Conservation (phyloP, 192 early-diverging fungal genomes). For the Coemansia sp. region DNA sequence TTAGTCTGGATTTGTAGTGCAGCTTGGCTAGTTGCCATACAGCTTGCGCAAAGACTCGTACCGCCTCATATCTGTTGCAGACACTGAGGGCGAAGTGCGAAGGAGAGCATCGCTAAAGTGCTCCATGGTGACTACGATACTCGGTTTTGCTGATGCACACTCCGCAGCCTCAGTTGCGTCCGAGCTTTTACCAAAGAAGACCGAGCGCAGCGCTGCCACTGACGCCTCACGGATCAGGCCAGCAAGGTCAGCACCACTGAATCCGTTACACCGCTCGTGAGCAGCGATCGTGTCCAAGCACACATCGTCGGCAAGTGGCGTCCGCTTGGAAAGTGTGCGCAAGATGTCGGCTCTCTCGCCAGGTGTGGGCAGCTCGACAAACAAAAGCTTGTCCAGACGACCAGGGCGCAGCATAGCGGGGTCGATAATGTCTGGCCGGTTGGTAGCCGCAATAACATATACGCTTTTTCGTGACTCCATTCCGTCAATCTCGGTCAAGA, state of each 20-base stretch:
- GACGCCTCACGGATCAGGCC: conserved; percentile 81
- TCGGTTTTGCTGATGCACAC: conserved; percentile 7
- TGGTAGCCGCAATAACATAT: conserved; percentile 97
- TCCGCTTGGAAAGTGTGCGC: conserved; percentile 75
- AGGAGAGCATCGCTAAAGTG: conserved; percentile 86
- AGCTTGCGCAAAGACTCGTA: conserved; percentile 53
- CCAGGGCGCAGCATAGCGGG: conserved; percentile 98
- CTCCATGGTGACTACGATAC: conserved; percentile 27
- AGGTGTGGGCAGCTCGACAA: conserved; percentile 89
- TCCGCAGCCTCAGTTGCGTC: conserved; percentile 19
- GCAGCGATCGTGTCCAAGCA: conserved; percentile 61
- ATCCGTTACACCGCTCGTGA: conserved; percentile 70
- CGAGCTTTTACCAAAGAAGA: conserved; percentile 20
- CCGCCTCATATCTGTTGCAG: conserved; percentile 57
- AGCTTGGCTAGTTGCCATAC: conserved; percentile 26
- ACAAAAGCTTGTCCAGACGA: conserved; percentile 95
- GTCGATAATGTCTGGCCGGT: conserved; percentile 97
- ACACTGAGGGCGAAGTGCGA: conserved; percentile 84
- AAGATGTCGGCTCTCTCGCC: conserved; percentile 86
- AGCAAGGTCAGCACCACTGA: conserved; percentile 79
- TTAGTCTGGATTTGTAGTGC: too few species aligned
- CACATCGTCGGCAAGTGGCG: conserved; percentile 72
- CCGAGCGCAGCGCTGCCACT: conserved; percentile 74
- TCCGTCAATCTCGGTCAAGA: conserved; percentile 97
- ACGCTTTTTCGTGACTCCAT: conserved; percentile 87